Conservation (phyloP, 2,329 filamentous ascomycete species). For the Microsporum canis region DNA sequence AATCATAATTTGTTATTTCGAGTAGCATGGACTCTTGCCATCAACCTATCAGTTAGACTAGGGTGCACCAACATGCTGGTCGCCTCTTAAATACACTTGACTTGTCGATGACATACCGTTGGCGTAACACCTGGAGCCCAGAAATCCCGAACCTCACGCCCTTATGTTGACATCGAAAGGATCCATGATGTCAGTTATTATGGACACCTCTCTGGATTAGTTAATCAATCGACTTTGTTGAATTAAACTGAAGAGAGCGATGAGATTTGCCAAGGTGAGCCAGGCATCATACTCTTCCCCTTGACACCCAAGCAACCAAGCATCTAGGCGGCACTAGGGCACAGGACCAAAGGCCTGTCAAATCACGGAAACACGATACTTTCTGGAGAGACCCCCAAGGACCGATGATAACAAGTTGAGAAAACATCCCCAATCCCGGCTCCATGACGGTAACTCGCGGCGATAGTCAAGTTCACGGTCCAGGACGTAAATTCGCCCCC, state of each 20-base stretch:
- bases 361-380: not conserved
- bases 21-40: not conserved
- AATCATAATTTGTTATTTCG: not conserved
- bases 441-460: not conserved
- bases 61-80: not conserved
- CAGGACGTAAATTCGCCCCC: not conserved
- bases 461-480: not conserved
- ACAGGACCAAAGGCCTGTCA: not conserved
- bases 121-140: not conserved
- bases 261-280: not conserved
- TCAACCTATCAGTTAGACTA: not conserved
- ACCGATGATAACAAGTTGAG: not conserved
- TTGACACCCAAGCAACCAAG: not conserved
- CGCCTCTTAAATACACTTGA: not conserved
- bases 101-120: not conserved
- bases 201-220: not conserved
- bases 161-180: not conserved
- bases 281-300: not conserved
- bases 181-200: not conserved
- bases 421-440: not conserved
- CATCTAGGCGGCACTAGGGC: not conserved
- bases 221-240: too few species aligned
- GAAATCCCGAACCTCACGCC: not conserved
- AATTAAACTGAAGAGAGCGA: not conserved
- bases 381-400: not conserved